These are phyloP conservation scores for Talaromyces islandicus DNA, from an alignment of 2,329 filamentous ascomycete genomes.

Conservation along the genomic window DNA sequence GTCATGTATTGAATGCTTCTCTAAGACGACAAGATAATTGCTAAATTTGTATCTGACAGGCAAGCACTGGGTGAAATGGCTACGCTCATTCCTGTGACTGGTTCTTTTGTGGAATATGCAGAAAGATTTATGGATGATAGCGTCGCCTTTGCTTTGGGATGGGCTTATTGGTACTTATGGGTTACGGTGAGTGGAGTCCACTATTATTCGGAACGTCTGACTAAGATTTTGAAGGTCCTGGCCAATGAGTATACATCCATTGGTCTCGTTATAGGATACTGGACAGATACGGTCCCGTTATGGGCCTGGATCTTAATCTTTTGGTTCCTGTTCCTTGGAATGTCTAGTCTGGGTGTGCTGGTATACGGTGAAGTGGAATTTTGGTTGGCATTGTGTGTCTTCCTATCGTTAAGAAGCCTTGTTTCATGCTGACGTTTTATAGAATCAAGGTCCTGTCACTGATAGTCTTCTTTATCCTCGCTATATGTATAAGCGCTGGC, in stretches of 20 bases:
- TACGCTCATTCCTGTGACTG: conserved; percentile 65
- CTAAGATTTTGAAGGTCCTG: conserved; percentile 16
- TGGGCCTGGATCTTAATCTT: conserved; percentile 45
- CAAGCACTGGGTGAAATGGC: conserved; percentile 70
- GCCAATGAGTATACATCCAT: conserved; percentile 44
- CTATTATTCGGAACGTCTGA: neutral
- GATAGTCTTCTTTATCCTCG: conserved; percentile 27
- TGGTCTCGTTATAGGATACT: conserved; percentile 40
- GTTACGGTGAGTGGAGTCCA: conserved; percentile 24
- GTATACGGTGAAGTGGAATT: conserved; percentile 52
- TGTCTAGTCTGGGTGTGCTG: conserved; percentile 37
- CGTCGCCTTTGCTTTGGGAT: conserved; percentile 62
- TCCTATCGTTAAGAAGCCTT: neutral
- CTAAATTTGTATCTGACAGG: conserved; percentile 38
- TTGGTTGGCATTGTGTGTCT: conserved; percentile 30
- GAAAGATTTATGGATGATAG: conserved; percentile 67
- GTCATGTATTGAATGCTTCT: conserved; percentile 25
- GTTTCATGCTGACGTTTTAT: neutral
- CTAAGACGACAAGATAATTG: neutral
- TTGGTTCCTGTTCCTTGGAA: conserved; percentile 38
- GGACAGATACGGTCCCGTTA: conserved; percentile 39
- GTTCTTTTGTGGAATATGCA: conserved; percentile 64
- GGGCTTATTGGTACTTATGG: conserved; percentile 59
- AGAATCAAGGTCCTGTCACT: conserved; percentile 29
- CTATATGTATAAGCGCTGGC: conserved; percentile 28